Evolutionary conservation across 208 protist species (phyloP).

Genomic region (Leishmania mexicana): DNA sequence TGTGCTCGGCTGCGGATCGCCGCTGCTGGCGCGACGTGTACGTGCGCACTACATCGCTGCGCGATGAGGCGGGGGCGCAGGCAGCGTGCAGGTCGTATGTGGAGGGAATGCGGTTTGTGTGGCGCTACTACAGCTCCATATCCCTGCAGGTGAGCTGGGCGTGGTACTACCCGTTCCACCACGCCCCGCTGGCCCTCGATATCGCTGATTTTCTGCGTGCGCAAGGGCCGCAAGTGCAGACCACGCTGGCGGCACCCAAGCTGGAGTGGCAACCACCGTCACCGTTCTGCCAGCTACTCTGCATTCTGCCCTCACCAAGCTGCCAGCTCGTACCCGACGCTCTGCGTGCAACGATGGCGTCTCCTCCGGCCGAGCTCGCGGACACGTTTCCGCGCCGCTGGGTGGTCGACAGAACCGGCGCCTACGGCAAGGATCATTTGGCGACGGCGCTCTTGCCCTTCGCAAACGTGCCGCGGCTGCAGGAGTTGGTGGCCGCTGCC

Average conservation of each 20-base stretch:
- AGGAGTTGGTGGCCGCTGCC: conserved; percentile 31
- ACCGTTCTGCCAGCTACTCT: conserved; percentile 75
- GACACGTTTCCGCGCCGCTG: conserved; percentile 70
- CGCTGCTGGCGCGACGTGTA: conserved; percentile 58
- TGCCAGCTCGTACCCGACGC: conserved; percentile 44
- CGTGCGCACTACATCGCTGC: conserved; percentile 46
- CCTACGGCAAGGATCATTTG: conserved; percentile 71
- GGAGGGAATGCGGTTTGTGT: conserved; percentile 78
- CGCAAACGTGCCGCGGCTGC: conserved; percentile 51
- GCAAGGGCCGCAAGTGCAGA: conserved; percentile 40
- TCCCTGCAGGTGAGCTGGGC: conserved; percentile 64
- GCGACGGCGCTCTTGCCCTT: conserved; percentile 75
- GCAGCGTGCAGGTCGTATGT: conserved; percentile 76
- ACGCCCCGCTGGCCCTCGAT: conserved; percentile 75
- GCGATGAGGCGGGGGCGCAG: conserved; percentile 30
- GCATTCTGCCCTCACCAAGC: conserved; percentile 76
- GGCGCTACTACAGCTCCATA: conserved; percentile 81
- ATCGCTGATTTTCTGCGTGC: conserved; percentile 51
- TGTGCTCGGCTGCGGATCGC: conserved; percentile 45
- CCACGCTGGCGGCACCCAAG: conserved; percentile 27
- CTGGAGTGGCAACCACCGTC: conserved; percentile 53
- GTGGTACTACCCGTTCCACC: conserved; percentile 83
- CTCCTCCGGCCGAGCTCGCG: conserved; percentile 36
- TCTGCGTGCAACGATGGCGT: conserved; percentile 53
- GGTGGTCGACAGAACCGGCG: conserved; percentile 67